phyloP scores from a whole-genome alignment of 345 rosid genomes.

The Populus deltoides region DNA sequence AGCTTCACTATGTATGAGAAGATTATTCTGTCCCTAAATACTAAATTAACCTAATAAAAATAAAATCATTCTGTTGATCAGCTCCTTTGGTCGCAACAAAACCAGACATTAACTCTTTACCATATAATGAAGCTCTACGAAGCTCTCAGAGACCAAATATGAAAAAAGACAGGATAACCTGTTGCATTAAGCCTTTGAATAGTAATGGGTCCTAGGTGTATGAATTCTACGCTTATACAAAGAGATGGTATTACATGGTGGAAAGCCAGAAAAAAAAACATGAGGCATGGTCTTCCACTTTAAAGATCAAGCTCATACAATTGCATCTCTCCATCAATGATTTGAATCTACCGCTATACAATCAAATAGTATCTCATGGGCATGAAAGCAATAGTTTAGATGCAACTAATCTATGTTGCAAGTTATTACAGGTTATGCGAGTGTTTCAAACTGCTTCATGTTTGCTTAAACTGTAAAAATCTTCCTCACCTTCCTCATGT shows the following conservation, averaged over 20 bases:
- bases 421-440: background rate
- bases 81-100: background rate
- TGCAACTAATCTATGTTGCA: background rate
- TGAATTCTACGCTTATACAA: background rate
- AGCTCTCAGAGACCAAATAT: background rate
- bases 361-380: background rate
- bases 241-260: background rate
- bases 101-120: background rate
- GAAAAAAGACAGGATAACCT: background rate
- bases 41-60: background rate
- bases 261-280: background rate
- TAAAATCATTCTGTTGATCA: background rate
- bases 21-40: background rate
- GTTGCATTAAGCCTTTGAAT: background rate
- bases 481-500: slow-evolving; percentile 58
- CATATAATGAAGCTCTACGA: background rate
- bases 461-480: slow-evolving; percentile 52
- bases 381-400: background rate
- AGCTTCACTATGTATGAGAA: background rate
- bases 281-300: background rate
- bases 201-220: background rate
- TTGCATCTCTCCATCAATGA: background rate
- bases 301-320: background rate
- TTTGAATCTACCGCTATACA: background rate
- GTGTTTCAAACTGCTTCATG: background rate